Conservation (phyloP, 805 yeast species). For the Myxozyma udenii region DNA sequence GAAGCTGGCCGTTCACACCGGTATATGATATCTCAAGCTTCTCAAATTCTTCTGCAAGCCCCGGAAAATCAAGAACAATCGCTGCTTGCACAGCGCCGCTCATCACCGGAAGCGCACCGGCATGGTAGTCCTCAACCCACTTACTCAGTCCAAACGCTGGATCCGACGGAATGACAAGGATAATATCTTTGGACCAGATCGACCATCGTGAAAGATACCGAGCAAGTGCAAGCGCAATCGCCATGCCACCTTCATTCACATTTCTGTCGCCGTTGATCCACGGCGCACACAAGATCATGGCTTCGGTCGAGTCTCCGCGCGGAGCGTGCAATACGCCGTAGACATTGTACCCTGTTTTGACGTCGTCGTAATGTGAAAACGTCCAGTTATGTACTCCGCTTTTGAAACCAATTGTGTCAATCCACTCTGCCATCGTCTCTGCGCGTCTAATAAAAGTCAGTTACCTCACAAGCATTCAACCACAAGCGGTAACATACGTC, state of each 20-base stretch:
- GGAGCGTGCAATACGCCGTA: slow-evolving; percentile 90
- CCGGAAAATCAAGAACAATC: slow-evolving; percentile 73
- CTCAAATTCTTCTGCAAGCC: slow-evolving; percentile 63
- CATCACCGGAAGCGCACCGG: slow-evolving; percentile 62
- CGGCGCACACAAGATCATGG: slow-evolving; percentile 86
- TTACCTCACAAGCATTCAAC: neutral
- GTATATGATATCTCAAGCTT: slow-evolving; percentile 72
- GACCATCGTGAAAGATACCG: slow-evolving; percentile 82
- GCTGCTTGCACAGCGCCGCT: slow-evolving; percentile 96
- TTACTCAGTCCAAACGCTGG: slow-evolving; percentile 64
- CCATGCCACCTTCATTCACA: slow-evolving; percentile 74
- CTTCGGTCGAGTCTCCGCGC: slow-evolving; percentile 93
- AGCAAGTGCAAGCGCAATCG: slow-evolving; percentile 68
- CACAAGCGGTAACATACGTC: slow-evolving; percentile 17
- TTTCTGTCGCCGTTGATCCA: slow-evolving; percentile 68
- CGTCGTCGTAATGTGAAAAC: slow-evolving; percentile 32
- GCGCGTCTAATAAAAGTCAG: slow-evolving; percentile 43
- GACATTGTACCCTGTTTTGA: slow-evolving; percentile 46
- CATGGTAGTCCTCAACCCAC: slow-evolving; percentile 94
- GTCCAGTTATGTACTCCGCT: slow-evolving; percentile 48
- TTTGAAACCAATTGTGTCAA: slow-evolving; percentile 69
- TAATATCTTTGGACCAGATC: slow-evolving; percentile 92
- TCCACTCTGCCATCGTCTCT: slow-evolving; percentile 52
- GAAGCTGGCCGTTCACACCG: slow-evolving; percentile 93
- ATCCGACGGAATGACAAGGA: slow-evolving; percentile 76